Percentiles rank a stretch among this genome's conserved stretches.
Evolutionary conservation across 2,329 filamentous ascomycete genomes (phyloP).

Genomic region (Nemania diffusa): DNA sequence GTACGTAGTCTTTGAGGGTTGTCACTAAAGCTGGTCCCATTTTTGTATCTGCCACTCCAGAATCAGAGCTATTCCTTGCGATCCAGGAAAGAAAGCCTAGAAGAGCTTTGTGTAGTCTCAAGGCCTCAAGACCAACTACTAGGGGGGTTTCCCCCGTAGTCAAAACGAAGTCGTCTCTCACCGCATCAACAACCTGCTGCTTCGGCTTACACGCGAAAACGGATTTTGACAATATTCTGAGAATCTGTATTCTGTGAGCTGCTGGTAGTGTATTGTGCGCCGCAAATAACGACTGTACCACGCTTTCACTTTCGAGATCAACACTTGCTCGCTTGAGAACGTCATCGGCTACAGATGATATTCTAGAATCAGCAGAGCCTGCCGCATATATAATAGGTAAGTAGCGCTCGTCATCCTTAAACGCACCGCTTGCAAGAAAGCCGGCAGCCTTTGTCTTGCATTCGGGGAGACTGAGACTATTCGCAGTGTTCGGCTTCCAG

Average conservation of each 20-base stretch:
- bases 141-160: conserved; percentile 47
- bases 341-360: conserved; percentile 88
- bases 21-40: conserved; percentile 76
- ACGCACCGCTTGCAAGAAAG: conserved; percentile 85
- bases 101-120: conserved; percentile 82
- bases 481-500: conserved; percentile 69
- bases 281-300: conserved; percentile 74
- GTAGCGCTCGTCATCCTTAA: conserved; percentile 84
- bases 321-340: conserved; percentile 82
- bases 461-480: conserved; percentile 74
- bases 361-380: conserved; percentile 81
- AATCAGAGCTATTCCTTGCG: conserved; percentile 73
- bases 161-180: conserved; percentile 71
- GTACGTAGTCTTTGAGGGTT: conserved; percentile 77
- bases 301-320: conserved; percentile 73
- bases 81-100: conserved; percentile 91
- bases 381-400: conserved; percentile 85
- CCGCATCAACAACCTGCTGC: conserved; percentile 73
- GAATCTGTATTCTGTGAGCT: conserved; percentile 79
- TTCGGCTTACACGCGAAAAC: conserved; percentile 76
- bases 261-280: conserved; percentile 79
- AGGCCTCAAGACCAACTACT: conserved; percentile 74
- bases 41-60: conserved; percentile 64
- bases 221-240: conserved; percentile 81
- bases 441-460: conserved; percentile 75